phyloP scores from a whole-genome alignment of 805 yeast species.

The Hanseniaspora vineae region DNA sequence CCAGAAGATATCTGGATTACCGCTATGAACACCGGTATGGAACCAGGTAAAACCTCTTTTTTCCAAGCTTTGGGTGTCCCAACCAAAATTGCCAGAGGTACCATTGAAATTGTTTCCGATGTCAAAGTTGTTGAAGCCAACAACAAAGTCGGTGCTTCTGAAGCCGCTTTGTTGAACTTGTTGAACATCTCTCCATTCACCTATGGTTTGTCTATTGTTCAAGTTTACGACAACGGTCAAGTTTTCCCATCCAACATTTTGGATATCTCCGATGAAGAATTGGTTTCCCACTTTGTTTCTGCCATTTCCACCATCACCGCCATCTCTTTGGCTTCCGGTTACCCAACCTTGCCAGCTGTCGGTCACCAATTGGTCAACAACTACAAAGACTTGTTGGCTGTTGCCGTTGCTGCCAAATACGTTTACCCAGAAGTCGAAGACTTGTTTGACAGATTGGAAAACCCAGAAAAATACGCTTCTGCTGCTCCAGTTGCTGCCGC shows the following conservation, averaged over 20 bases:
- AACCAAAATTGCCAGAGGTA: conserved; percentile 99
- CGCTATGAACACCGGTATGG: conserved; percentile 99
- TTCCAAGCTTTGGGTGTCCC: conserved; percentile 99
- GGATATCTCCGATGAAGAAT: conserved; percentile 97
- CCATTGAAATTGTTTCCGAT: conserved; percentile 96
- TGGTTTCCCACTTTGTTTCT: conserved; percentile 78
- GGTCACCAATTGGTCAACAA: conserved; percentile 97
- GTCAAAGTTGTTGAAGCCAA: conserved; percentile 87
- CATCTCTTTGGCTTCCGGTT: conserved; percentile 92
- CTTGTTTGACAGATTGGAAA: conserved; percentile 97
- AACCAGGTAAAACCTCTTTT: conserved; percentile 99
- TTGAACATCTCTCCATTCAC: conserved; percentile 99
- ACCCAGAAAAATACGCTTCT: conserved; percentile 99
- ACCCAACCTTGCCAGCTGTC: conserved; percentile 99
- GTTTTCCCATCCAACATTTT: conserved; percentile 92
- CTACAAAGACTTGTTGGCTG: conserved; percentile 97
- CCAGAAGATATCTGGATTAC: conserved; percentile 96
- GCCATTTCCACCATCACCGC: conserved; percentile 92
- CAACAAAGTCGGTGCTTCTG: conserved; percentile 94
- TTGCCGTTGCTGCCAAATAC: conserved; percentile 97
- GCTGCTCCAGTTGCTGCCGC: conserved; percentile 97
- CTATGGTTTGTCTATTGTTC: conserved; percentile 92
- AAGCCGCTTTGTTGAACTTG: conserved; percentile 97
- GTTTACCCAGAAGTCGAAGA: conserved; percentile 98
- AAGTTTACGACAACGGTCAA: conserved; percentile 98